Evolutionary conservation across 2,329 filamentous ascomycete genomes (phyloP), one percentile per base, ranked within the genome.

Genomic region (Orbilia brochopaga): DNA sequence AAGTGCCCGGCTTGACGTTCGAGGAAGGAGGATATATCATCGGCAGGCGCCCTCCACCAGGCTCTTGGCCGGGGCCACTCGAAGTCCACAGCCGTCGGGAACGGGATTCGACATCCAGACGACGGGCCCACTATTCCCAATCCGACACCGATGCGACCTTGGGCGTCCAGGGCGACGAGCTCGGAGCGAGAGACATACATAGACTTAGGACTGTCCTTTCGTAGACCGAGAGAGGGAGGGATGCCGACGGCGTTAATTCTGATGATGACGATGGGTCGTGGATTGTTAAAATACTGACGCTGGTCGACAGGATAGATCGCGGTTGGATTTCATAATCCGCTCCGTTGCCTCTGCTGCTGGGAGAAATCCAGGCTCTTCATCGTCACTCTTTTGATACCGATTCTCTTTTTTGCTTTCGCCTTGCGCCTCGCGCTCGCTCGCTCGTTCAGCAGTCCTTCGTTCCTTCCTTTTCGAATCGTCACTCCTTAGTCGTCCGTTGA

Each of bases 301-400:
- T 61, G n/a, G 19, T 15, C 23, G 15, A 57, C 37, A 58, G 46
- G 40, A 70, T 70, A 63, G 59, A 70, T 70, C 65, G 61, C 54
- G 53, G 59, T 57, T 69, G 65, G 64, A 56, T 37, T n/a, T 17
- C 51, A 15, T 48, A n/a, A 48, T 56, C 52, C 42, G 55, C 56
- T 58, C 50, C 37, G 37, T 42, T 17, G 37, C 37, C 37, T 42
- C 37, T 17, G n/a, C 37, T 17, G n/a, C 37, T 42, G 37, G n/a
- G 37, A 42, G 37, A 42, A 15, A 42, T 42, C 37, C 37, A 42
- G 37, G 37, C 37, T 35, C 46, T 61, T 50, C 46, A 57, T 50
- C n/a, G 65, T 69, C 65, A 27, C 65, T 69, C 65, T 53, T 69
- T 69, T 67, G 35, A 21, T 35, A 40, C 58, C 56, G 30, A 42